Evolutionary conservation across 192 early-diverging fungal species (phyloP).

Genomic region (Neocallimastix lanati): DNA sequence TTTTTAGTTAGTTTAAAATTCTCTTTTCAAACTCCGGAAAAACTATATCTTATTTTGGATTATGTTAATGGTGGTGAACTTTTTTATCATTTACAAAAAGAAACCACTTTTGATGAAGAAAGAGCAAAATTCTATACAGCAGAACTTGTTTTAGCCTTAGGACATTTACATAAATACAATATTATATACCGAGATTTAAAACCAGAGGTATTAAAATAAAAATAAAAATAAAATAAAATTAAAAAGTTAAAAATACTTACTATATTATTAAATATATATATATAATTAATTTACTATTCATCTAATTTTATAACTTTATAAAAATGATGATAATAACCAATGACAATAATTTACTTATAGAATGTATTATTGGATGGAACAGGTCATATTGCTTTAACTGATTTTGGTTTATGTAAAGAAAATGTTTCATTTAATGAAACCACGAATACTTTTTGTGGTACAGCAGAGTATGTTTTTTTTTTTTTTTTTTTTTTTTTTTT

Average conservation of each 20-base stretch:
- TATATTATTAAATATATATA: no score
- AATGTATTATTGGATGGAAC: not conserved
- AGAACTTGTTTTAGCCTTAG: not conserved
- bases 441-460: not conserved
- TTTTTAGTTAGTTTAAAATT: conserved; percentile 37
- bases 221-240: no score
- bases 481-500: no score
- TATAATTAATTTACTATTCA: no score
- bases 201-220: not conserved
- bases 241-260: no score
- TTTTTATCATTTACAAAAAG: not conserved
- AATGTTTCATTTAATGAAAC: not conserved
- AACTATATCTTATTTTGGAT: not conserved
- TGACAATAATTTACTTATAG: not conserved
- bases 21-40: conserved; percentile 8
- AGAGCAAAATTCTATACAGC: not conserved
- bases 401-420: not conserved
- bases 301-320: no score
- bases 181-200: not conserved
- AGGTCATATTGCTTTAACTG: not conserved
- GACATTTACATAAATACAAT: not conserved
- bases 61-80: not conserved
- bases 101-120: not conserved
- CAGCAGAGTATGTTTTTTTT: not conserved
- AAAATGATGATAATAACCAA: no score